Percentiles rank a stretch among this genome's conserved stretches.
Evolutionary conservation across 2,329 filamentous ascomycete genomes (phyloP).

Genomic region (Diaporthe citrichinensis): DNA sequence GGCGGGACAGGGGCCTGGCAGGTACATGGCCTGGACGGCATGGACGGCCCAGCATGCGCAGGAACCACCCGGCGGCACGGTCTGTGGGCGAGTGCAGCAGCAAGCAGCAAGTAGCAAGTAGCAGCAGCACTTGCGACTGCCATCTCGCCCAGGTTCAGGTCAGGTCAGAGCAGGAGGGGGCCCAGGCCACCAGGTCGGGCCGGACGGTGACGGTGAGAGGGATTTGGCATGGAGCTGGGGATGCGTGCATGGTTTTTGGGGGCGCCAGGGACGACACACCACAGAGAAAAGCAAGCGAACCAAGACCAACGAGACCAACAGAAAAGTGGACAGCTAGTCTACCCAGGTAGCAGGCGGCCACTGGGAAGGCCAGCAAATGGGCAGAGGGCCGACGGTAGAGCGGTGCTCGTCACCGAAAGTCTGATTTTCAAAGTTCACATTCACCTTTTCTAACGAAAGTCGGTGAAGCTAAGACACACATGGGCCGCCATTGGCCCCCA

Average conservation of each 20-base stretch:
- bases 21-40: constrained; percentile 18
- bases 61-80: constrained; percentile 12
- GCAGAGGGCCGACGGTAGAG: background rate
- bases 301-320: constrained; percentile 4
- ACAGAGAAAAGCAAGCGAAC: constrained; percentile 13
- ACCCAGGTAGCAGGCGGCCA: background rate
- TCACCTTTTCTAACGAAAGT: too few relatives aligned
- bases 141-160: background rate
- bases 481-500: constrained; percentile 27
- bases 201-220: constrained; percentile 25
- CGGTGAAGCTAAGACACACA: constrained; percentile 34
- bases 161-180: background rate
- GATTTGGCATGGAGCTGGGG: background rate
- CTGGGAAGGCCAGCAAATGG: background rate
- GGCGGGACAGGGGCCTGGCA: constrained; percentile 25
- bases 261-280: background rate
- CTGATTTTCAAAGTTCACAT: background rate
- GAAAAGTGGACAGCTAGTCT: constrained; percentile 19
- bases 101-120: background rate
- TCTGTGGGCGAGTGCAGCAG: background rate
- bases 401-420: constrained; percentile 35
- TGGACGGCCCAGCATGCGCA: constrained; percentile 22
- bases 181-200: constrained; percentile 21
- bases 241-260: background rate
- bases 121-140: constrained; percentile 10